Conservation (phyloP, 768 basidiomycete genomes). For the Daedaleopsis sinensis region DNA sequence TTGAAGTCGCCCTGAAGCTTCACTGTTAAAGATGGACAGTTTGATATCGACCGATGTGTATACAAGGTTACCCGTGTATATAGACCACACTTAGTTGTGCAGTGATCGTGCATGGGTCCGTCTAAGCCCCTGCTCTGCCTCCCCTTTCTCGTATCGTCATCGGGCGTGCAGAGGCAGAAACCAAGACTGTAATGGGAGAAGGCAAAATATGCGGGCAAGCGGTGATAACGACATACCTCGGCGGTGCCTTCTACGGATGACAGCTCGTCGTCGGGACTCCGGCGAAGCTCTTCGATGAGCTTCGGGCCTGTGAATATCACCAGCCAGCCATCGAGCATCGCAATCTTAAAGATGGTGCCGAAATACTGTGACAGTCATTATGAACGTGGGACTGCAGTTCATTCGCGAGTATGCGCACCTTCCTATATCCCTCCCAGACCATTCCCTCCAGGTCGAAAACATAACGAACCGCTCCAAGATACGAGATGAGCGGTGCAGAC, state of each 20-base stretch:
- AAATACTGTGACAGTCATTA: slow-evolving; percentile 15
- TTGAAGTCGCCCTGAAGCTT: too few relatives aligned
- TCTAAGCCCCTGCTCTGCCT: too few relatives aligned
- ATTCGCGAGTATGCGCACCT: neutral
- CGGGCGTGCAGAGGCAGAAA: neutral
- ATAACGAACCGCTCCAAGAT: slow-evolving; percentile 31
- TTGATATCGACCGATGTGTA: too few relatives aligned
- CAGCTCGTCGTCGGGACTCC: slow-evolving; percentile 46
- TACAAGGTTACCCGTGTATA: too few relatives aligned
- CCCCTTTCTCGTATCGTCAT: too few relatives aligned
- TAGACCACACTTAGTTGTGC: too few relatives aligned
- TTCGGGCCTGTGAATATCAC: slow-evolving; percentile 46
- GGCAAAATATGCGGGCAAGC: too few relatives aligned
- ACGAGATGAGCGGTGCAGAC: slow-evolving; percentile 25
- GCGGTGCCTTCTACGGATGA: slow-evolving; percentile 43
- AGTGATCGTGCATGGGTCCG: too few relatives aligned
- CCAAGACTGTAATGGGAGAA: neutral
- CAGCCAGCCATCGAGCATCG: slow-evolving; percentile 49
- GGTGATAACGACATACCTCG: slow-evolving; percentile 34
- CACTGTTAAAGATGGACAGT: too few relatives aligned
- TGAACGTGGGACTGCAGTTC: neutral
- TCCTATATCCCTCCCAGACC: slow-evolving; percentile 37
- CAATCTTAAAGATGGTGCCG: slow-evolving; percentile 42
- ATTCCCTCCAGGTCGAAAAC: slow-evolving; percentile 28
- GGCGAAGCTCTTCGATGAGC: slow-evolving; percentile 56